Percentiles rank a stretch among this genome's conserved stretches.
Evolutionary conservation across 805 yeast species (phyloP).

Genomic region (Kazachstania kunashirensis): DNA sequence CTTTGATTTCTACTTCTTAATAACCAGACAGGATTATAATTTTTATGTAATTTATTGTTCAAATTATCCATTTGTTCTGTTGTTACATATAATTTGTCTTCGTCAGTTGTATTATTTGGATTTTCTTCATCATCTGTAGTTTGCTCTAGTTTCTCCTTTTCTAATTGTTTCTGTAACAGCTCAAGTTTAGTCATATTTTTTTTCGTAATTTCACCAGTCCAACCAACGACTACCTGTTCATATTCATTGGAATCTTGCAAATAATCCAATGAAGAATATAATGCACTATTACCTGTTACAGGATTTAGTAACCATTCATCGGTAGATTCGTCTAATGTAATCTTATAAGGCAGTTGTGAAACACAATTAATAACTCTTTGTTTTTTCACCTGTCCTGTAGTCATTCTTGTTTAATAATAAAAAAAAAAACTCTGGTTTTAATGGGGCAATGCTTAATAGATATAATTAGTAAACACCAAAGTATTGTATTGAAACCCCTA

Average conservation of each 20-base stretch:
- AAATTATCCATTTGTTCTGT: constrained; percentile 42
- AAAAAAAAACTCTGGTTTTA: too few relatives aligned
- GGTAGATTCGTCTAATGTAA: constrained; percentile 24
- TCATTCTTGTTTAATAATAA: too few relatives aligned
- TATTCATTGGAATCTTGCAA: constrained; percentile 56
- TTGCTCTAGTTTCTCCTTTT: not conserved
- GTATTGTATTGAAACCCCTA: too few relatives aligned
- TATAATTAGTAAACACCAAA: too few relatives aligned
- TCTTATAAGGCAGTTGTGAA: constrained; percentile 29
- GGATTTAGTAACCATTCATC: constrained; percentile 49
- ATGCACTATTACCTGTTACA: constrained; percentile 74
- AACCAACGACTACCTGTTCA: constrained; percentile 82
- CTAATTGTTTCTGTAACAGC: constrained; percentile 3
- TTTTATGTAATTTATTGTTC: constrained; percentile 28
- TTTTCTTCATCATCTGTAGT: constrained; percentile 28
- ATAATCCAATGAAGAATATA: constrained; percentile 64
- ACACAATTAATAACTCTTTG: constrained; percentile 31
- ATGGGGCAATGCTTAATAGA: too few relatives aligned
- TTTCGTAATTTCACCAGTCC: constrained; percentile 79
- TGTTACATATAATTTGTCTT: constrained; percentile 53
- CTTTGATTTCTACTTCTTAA: constrained; percentile 58
- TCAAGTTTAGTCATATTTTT: not conserved
- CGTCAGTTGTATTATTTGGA: constrained; percentile 12
- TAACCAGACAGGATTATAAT: constrained; percentile 73
- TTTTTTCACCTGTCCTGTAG: constrained; percentile 7